These are phyloP conservation scores for Adansonia grandidieri DNA, from an alignment of 441 rosid species.

Conservation along the genomic window DNA sequence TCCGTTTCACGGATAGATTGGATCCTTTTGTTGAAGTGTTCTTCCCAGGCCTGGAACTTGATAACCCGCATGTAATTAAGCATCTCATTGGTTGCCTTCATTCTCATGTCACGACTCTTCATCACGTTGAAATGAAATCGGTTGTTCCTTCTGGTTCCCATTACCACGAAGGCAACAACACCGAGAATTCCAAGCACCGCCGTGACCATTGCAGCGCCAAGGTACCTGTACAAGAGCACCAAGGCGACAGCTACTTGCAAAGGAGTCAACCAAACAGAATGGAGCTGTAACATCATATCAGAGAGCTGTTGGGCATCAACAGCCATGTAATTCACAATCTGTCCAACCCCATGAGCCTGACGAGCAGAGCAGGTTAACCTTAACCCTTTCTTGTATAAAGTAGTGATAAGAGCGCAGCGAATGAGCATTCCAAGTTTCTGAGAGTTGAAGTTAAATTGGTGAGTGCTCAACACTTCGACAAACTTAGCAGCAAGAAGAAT, in stretches of 20 bases:
- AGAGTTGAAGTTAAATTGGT: slow-evolving; percentile 87
- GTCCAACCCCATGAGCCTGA: slow-evolving; percentile 93
- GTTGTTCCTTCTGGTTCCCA: slow-evolving; percentile 73
- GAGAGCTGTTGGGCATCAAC: slow-evolving; percentile 96
- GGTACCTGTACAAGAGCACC: slow-evolving; percentile 61
- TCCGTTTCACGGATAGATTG: slow-evolving; percentile 66
- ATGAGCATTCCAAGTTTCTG: slow-evolving; percentile 96
- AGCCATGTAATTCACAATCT: slow-evolving; percentile 96
- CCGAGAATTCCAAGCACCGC: slow-evolving; percentile 61
- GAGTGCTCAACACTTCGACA: slow-evolving; percentile 70
- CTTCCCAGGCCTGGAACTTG: slow-evolving; percentile 97
- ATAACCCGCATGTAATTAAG: slow-evolving; percentile 91
- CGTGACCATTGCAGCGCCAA: slow-evolving; percentile 64
- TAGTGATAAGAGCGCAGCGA: slow-evolving; percentile 73
- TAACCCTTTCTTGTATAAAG: slow-evolving; percentile 80
- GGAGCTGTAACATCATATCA: slow-evolving; percentile 94
- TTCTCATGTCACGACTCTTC: slow-evolving; percentile 77
- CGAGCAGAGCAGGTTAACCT: slow-evolving; percentile 82
- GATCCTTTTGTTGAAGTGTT: slow-evolving; percentile 81
- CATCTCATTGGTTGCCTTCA: slow-evolving; percentile 96
- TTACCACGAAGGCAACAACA: slow-evolving; percentile 51
- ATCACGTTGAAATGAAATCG: slow-evolving; percentile 65
- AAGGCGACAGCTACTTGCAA: slow-evolving; percentile 71
- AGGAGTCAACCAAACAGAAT: slow-evolving; percentile 91
- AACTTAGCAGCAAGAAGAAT: slow-evolving; percentile 76